phyloP scores from a whole-genome alignment of 1,284 basidiomycete species.

The Anthracocystis panici-leucophaei region DNA sequence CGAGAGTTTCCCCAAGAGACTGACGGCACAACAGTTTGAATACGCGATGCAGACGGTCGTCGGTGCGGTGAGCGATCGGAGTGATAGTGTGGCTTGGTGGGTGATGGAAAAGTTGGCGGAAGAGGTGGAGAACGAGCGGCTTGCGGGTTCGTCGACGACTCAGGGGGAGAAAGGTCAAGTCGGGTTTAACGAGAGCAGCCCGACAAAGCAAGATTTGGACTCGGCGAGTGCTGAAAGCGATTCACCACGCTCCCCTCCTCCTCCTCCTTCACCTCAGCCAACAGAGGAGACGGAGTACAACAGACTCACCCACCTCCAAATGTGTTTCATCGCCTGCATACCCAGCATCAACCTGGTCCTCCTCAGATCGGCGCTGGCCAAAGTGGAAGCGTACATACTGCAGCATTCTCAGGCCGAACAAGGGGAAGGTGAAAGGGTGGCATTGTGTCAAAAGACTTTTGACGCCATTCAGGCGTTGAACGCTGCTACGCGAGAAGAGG shows the following conservation, averaged over 20 bases:
- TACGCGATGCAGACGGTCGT: constrained; percentile 62
- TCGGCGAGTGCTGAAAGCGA: constrained; percentile 15
- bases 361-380: constrained; percentile 56
- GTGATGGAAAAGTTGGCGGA: constrained; percentile 53
- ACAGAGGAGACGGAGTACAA: constrained; percentile 17
- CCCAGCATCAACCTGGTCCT: constrained; percentile 66
- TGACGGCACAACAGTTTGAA: constrained; percentile 56
- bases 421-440: background rate
- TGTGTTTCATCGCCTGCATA: constrained; percentile 54
- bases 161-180: constrained; percentile 6
- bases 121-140: constrained; percentile 42
- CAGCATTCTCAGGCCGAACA: constrained; percentile 21
- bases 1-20: constrained; percentile 34
- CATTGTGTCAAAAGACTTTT: constrained; percentile 57
- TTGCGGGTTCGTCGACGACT: background rate
- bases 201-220: constrained; percentile 24
- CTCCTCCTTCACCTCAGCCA: constrained; percentile 4
- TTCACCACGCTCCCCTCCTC: no score
- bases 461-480: constrained; percentile 61
- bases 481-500: constrained; percentile 64
- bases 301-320: constrained; percentile 36
- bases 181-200: constrained; percentile 21
- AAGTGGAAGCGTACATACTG: constrained; percentile 55
- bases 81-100: constrained; percentile 65
- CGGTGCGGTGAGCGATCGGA: constrained; percentile 54